phyloP scores from a whole-genome alignment of 495 filamentous ascomycete species.

The Neurospora sp. region DNA sequence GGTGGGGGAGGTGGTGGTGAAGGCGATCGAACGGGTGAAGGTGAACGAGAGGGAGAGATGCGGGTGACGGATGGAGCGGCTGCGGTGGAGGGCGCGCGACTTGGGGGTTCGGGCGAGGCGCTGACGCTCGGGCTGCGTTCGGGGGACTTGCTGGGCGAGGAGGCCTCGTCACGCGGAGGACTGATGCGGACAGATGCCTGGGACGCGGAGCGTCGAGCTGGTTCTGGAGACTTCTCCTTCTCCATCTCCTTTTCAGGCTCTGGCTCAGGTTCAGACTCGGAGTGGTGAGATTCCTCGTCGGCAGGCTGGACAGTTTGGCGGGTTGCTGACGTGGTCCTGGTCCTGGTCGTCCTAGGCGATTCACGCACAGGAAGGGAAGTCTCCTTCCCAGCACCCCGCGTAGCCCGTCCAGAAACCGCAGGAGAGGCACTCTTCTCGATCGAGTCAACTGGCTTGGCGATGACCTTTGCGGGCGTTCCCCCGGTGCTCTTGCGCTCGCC shows the following conservation, averaged over 20 bases:
- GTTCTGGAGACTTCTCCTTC: neutral
- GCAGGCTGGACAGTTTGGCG: neutral
- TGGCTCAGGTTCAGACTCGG: neutral
- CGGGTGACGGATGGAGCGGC: neutral
- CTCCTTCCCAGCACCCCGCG: neutral
- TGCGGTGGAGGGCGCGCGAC: neutral
- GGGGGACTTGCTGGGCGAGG: neutral
- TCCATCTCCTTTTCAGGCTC: neutral
- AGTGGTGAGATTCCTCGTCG: neutral
- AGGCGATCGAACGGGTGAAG: neutral
- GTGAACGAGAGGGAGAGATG: neutral
- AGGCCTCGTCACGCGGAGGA: neutral
- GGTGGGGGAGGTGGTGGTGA: slow-evolving; percentile 2
- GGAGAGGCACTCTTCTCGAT: slow-evolving; percentile 2
- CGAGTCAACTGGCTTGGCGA: slow-evolving; percentile 9
- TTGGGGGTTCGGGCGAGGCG: neutral
- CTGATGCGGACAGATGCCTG: neutral
- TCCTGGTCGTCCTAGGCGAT: neutral
- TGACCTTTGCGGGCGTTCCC: neutral
- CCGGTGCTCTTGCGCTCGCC: slow-evolving; percentile 14
- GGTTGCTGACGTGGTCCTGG: slow-evolving; percentile 2
- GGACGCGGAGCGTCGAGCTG: neutral
- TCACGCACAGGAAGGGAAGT: slow-evolving; percentile 1
- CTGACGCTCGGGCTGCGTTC: neutral
- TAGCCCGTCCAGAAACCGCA: neutral